These are phyloP conservation scores for Fomitopsis betulina DNA, from an alignment of 1,284 basidiomycete species.

Conservation along the genomic window DNA sequence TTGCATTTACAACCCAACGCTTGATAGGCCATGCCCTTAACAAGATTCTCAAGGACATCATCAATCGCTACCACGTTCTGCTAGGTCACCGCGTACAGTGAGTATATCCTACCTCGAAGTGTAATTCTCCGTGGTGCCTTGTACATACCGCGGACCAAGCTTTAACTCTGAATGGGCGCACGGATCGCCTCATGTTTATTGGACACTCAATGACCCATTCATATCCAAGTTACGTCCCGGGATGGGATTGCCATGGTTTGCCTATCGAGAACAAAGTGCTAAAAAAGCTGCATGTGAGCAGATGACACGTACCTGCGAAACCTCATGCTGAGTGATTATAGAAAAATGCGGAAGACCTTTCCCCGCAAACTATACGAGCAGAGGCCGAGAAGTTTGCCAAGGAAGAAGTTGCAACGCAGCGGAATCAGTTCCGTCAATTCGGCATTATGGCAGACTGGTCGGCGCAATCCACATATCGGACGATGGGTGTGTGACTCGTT, in stretches of 20 bases:
- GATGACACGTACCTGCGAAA: not conserved
- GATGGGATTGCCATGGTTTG: constrained; percentile 98
- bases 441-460: constrained; percentile 95
- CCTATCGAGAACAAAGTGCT: constrained; percentile 95
- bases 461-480: constrained; percentile 73
- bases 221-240: constrained; percentile 79
- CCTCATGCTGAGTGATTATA: constrained; percentile 5
- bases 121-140: too few relatives aligned
- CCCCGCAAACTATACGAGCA: constrained; percentile 62
- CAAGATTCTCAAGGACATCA: constrained; percentile 96
- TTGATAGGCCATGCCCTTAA: constrained; percentile 89
- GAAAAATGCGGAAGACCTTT: constrained; percentile 51
- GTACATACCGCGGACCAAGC: not conserved
- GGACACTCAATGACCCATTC: not conserved
- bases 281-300: constrained; percentile 62
- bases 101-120: too few relatives aligned
- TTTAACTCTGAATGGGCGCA: not conserved
- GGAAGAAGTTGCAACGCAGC: constrained; percentile 76
- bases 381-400: constrained; percentile 75
- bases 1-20: not conserved
- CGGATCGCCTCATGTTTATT: not conserved
- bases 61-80: constrained; percentile 86
- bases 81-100: constrained; percentile 81
- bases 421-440: constrained; percentile 75
- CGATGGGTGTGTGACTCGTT: constrained; percentile 56